Evolutionary conservation across 1,284 basidiomycete genomes (phyloP), one percentile per base, ranked within the genome.

Genomic region (Takashimella tepidaria): DNA sequence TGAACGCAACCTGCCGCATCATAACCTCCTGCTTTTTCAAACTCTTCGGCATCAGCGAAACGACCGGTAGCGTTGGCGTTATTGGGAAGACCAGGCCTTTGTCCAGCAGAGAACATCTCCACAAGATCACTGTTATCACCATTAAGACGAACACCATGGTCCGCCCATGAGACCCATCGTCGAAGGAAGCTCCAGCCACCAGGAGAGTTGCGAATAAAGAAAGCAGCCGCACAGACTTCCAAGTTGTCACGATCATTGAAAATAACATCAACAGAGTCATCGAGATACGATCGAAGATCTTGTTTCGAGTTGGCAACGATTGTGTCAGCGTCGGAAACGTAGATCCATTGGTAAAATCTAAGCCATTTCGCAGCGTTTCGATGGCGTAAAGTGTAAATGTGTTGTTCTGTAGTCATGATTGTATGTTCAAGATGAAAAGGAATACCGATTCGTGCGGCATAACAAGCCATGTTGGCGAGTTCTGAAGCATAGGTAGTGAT

Each of bases 101-200:
- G n/a, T 23, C 45, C 45, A 12, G 45, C 45, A 19, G 16, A 10
- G 16, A 27, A 5, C 47, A 49, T 49, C 45, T 47, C 45, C 5
- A 23, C 19, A 10, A 47, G 45, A 25, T 47, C 45, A 11, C 45
- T 24, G 24, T 47, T 47, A 26, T 47, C 45, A n/a, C 19, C 22
- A 19, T 47, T 47, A 8, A 37, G 31, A 37, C 31, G 31, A 8
- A 16, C 10, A 8, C 31, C 31, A 37, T 37, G 8, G 31, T 37
- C 31, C 10, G 20, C 25, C 45, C 45, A 47, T 13, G 16, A 5
- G 6, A 47, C 10, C 45, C 45, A 47, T 12, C 45, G n/a, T 16
- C 25, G 19, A 16, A 47, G 16, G 45, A 47, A 47, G 22, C 20
- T 23, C 45, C 45, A 47, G 24, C 45, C 45, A 23, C 45, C 45